Evolutionary conservation across 2,329 filamentous ascomycete genomes (phyloP).

Genomic region (Fusarium buxicola): DNA sequence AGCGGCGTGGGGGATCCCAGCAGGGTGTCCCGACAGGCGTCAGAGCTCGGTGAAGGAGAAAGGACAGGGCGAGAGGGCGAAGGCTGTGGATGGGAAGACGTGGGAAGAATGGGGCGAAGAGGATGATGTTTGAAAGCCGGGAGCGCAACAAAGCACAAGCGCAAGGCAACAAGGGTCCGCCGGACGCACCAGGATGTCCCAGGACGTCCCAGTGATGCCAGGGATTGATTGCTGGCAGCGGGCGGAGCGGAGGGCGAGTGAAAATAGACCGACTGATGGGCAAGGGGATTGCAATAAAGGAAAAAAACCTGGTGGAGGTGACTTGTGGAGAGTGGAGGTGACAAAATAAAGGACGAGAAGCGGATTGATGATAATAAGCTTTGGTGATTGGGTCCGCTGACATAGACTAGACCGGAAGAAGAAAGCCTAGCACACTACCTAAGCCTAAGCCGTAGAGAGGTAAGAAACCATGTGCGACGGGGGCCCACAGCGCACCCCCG

Average conservation of each 20-base stretch:
- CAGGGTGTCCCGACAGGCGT: conserved; percentile 24
- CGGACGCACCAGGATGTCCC: conserved; percentile 26
- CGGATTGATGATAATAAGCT: not conserved
- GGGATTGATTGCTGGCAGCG: conserved; percentile 20
- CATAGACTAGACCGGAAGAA: not conserved
- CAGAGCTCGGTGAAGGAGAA: conserved; percentile 45
- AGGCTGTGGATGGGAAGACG: conserved; percentile 22
- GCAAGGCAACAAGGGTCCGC: conserved; percentile 32
- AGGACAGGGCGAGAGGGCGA: conserved; percentile 31
- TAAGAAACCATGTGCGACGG: conserved; percentile 21
- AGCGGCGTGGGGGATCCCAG: conserved; percentile 41
- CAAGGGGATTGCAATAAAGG: conserved; percentile 8
- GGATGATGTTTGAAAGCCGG: conserved; percentile 34
- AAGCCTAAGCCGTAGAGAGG: not conserved
- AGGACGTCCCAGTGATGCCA: conserved; percentile 31
- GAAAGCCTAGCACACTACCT: not conserved
- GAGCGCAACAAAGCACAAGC: conserved; percentile 18
- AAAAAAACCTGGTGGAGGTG: conserved; percentile 26
- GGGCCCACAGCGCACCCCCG: conserved; percentile 12
- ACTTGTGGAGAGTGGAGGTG: conserved; percentile 18
- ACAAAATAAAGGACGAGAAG: conserved; percentile 35
- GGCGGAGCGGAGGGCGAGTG: conserved; percentile 26
- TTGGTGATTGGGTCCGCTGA: conserved; percentile 19
- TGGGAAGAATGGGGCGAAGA: conserved; percentile 35
- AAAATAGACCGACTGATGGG: conserved; percentile 18